A percentile compares a stretch with the other conserved stretches of the same genome.
phyloP scores from a whole-genome alignment of 75 land plant species.

The Cunninghamia lanceolata region DNA sequence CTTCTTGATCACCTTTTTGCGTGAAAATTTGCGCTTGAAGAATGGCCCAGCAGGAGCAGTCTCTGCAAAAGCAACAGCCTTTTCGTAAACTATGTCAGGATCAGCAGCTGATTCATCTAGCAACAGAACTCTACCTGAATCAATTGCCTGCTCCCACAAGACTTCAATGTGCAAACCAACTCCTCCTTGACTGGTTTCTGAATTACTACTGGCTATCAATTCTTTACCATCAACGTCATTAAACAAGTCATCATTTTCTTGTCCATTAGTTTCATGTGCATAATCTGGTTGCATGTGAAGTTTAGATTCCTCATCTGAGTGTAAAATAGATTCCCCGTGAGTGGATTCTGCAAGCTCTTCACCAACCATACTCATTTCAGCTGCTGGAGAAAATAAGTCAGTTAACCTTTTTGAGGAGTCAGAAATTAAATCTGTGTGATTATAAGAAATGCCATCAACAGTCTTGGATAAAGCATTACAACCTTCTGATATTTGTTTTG shows the following conservation, averaged over 20 bases:
- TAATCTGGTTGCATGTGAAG: neutral
- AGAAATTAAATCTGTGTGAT: neutral
- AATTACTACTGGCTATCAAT: neutral
- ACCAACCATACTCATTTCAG: neutral
- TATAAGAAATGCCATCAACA: neutral
- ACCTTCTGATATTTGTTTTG: neutral
- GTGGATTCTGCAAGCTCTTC: neutral
- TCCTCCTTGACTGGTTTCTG: neutral
- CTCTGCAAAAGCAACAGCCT: constrained; percentile 39
- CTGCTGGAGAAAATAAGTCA: neutral
- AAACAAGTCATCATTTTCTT: neutral
- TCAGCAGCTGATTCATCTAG: constrained; percentile 38
- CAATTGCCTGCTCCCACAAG: constrained; percentile 58
- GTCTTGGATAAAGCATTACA: neutral
- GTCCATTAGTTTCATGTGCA: constrained; percentile 8
- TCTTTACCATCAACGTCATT: neutral
- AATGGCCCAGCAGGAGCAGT: constrained; percentile 50
- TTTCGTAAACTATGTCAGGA: constrained; percentile 46
- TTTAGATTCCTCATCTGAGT: neutral
- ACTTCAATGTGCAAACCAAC: neutral
- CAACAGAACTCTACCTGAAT: constrained; percentile 42
- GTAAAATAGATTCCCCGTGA: neutral
- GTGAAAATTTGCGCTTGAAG: constrained; percentile 19
- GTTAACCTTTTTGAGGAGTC: neutral
- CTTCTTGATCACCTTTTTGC: neutral